Percentiles rank a stretch among this genome's conserved stretches.
phyloP scores from a whole-genome alignment of 345 rosid genomes.

The Eucalyptus pauciflora region DNA sequence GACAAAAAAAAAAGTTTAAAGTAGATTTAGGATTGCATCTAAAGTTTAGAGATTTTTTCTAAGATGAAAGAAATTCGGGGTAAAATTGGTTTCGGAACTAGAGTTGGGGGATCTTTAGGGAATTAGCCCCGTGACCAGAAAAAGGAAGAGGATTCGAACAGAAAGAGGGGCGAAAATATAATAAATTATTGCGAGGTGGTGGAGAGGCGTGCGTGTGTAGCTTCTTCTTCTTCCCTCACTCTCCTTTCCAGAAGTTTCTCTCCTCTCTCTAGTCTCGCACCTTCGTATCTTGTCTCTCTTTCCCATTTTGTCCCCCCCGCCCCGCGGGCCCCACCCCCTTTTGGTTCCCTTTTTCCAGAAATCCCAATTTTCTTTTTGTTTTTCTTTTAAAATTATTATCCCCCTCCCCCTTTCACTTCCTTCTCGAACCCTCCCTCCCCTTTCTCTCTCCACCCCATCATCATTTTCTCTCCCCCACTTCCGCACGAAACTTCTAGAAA shows the following conservation, averaged over 20 bases:
- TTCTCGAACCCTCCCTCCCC: neutral
- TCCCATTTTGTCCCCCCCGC: neutral
- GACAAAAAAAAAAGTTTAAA: no score
- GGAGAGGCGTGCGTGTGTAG: neutral
- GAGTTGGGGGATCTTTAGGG: no score
- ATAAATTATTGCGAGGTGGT: neutral
- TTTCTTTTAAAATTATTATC: neutral
- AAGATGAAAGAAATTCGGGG: no score
- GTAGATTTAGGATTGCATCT: no score
- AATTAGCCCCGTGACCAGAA: no score
- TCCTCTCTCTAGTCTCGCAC: slow-evolving; percentile 7
- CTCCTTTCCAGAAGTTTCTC: neutral
- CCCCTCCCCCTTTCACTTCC: neutral
- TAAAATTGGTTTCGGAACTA: no score
- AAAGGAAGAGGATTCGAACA: neutral
- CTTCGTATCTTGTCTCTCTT: neutral
- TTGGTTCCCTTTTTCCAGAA: neutral
- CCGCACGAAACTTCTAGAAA: slow-evolving; percentile 75
- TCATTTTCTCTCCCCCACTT: slow-evolving; percentile 7
- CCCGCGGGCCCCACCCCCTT: neutral
- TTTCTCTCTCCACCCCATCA: neutral
- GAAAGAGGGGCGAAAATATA: neutral
- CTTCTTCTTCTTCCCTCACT: neutral
- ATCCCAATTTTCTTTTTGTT: neutral
- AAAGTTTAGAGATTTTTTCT: no score